Percentiles rank a stretch among this genome's conserved stretches.
Conservation (phyloP, 495 filamentous ascomycete genomes). For the Letharia lupina region DNA sequence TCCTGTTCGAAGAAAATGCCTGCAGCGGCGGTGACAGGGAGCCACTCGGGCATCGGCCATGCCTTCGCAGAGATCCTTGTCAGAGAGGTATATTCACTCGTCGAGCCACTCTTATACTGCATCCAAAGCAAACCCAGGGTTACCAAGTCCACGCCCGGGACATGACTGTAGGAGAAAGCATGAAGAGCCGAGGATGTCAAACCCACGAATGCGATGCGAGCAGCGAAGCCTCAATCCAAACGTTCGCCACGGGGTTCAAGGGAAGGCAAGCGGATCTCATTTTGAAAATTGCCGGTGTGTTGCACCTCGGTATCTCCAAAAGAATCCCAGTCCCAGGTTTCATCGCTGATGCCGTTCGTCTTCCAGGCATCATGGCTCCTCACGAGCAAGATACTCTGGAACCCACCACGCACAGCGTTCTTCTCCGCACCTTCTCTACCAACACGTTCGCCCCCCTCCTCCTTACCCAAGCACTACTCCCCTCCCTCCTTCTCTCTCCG, state of each 20-base stretch:
- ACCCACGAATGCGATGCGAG: not conserved
- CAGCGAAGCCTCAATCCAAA: not conserved
- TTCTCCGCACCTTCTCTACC: conserved; percentile 26
- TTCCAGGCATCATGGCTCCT: conserved; percentile 27
- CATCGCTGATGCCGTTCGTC: not conserved
- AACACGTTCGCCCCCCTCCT: conserved; percentile 34
- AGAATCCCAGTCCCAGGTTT: too few relatives aligned
- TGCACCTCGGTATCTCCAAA: not conserved
- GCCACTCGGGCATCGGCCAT: conserved; percentile 30
- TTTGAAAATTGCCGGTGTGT: conserved; percentile 5
- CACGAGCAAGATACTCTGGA: conserved; percentile 22
- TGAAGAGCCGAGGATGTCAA: conserved; percentile 4
- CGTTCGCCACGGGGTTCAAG: conserved; percentile 5
- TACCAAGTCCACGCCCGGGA: conserved; percentile 29
- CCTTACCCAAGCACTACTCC: conserved; percentile 34
- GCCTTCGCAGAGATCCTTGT: conserved; percentile 29
- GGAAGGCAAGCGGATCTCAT: conserved; percentile 4
- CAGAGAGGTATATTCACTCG: conserved; percentile 3
- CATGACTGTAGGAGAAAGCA: not conserved
- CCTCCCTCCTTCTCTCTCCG: conserved; percentile 25
- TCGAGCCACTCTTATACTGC: not conserved
- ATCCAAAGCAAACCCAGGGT: conserved; percentile 17
- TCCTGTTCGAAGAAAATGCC: conserved; percentile 15
- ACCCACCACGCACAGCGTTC: conserved; percentile 16
- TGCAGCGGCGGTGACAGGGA: conserved; percentile 32